Base-by-base conservation (phyloP, 371 early-diverging fungal genomes). In the Rhizopus stolonifer region DNA sequence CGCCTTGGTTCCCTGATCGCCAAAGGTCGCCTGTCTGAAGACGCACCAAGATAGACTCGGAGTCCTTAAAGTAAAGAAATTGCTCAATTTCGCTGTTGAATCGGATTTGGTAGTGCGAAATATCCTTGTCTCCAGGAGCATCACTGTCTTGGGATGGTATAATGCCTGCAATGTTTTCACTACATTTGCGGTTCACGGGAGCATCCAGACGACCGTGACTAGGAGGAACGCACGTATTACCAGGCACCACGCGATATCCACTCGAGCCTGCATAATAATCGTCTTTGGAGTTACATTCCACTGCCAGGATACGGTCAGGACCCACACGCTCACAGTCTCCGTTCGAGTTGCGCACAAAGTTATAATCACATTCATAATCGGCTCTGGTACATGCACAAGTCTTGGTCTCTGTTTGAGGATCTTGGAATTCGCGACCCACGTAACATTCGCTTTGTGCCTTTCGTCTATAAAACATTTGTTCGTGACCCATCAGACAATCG, bases 311-410 rank as follows among this genome's bases (percentile, higher is more conserved):
- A 6, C 56, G 56, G 57, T 82, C 81, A 22, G 70, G 63, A 4
- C 83, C 87, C 10, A 64, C 60, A 40, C 78, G 76, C 6, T 68
- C 64, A 65, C 93, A 93, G 24, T 70, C 54, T 13, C 83, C 81
- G 40, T 75, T 60, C 0, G 24, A 55, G 52, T 82, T 61, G 3
- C 79, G 81, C 14, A 79, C 80, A 68, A 85, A 95, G 61, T 89
- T 86, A 60, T 82, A 88, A 65, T 94, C 95, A 65, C 98, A 98
- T 73, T 96, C 96, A 60, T 82, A 96, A 68, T 98, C 97, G 21
- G 79, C 80, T 31, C 78, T 80, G 0, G 88, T 77, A 69, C 98
- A 98, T 14, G 72, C 65, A 55, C 98, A 98, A 50, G 72, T 63
- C 25, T 83, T 75, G 18, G 73, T 58, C 18, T 72, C 81, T 21